Percentiles rank a stretch among this genome's conserved stretches.
Evolutionary conservation across 2,329 filamentous ascomycete species (phyloP).

Genomic region (Periglandula ipomoeae): DNA sequence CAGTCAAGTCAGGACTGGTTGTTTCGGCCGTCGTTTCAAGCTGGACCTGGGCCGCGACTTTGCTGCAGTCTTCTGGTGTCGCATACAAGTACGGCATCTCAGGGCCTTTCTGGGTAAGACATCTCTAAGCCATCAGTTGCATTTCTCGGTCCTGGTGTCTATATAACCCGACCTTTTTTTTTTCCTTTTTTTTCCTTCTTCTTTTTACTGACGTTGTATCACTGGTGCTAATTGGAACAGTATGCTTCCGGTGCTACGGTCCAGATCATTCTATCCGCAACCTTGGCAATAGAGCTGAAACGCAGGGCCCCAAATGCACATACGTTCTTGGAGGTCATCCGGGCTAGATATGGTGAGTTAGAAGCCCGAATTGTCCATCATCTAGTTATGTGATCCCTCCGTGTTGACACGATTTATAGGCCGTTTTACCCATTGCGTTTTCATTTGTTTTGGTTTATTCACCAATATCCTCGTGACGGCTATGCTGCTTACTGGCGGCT

Average conservation of each 20-base stretch:
- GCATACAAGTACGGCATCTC: slow-evolving; percentile 69
- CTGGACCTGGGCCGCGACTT: slow-evolving; percentile 86
- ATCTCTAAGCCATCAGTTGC: background rate
- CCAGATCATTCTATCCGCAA: slow-evolving; percentile 82
- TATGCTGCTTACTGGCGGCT: slow-evolving; percentile 77
- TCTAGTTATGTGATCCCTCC: background rate
- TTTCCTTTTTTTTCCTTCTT: background rate
- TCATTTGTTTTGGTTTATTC: slow-evolving; percentile 74
- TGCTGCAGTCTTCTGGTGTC: slow-evolving; percentile 70
- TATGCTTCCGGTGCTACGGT: slow-evolving; percentile 64
- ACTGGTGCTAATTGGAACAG: background rate
- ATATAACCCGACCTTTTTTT: no score
- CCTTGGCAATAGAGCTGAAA: slow-evolving; percentile 83
- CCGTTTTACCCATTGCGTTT: slow-evolving; percentile 55
- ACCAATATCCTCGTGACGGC: slow-evolving; percentile 83
- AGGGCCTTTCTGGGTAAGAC: slow-evolving; percentile 38
- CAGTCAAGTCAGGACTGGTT: slow-evolving; percentile 81
- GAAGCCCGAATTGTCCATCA: slow-evolving; percentile 16
- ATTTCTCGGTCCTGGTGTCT: background rate
- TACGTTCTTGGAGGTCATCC: slow-evolving; percentile 73
- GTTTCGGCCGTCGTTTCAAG: slow-evolving; percentile 80
- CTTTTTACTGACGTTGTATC: background rate
- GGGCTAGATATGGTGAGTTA: slow-evolving; percentile 61
- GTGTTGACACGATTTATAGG: background rate
- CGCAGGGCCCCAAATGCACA: slow-evolving; percentile 79